Conservation (phyloP, 805 yeast genomes). For the Sugiyamaella smithiae region DNA sequence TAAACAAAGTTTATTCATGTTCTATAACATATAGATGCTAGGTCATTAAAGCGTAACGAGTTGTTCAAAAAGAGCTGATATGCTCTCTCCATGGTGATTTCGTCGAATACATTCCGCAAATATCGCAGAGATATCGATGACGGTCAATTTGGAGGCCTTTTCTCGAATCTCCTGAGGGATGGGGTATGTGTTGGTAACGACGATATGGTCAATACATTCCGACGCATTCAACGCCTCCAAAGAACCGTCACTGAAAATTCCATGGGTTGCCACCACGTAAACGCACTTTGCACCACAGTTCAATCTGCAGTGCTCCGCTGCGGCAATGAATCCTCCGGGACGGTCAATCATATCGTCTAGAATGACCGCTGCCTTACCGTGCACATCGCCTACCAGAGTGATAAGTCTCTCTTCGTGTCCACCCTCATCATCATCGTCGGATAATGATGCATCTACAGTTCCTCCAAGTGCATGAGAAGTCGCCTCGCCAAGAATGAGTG, state of each 20-base stretch:
- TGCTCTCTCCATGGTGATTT: conserved; percentile 97
- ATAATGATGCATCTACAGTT: conserved; percentile 65
- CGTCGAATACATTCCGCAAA: conserved; percentile 98
- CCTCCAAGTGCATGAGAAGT: conserved; percentile 68
- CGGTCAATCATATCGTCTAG: conserved; percentile 97
- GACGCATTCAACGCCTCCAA: conserved; percentile 74
- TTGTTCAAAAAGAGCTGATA: conserved; percentile 88
- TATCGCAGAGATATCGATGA: conserved; percentile 90
- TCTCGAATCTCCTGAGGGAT: conserved; percentile 60
- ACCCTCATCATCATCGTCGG: conserved; percentile 83
- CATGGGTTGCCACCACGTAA: conserved; percentile 92
- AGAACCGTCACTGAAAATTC: conserved; percentile 85
- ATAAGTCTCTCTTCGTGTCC: conserved; percentile 83
- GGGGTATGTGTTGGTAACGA: conserved; percentile 96
- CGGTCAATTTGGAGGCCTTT: conserved; percentile 65
- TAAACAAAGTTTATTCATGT: neutral
- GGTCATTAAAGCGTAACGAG: conserved; percentile 47
- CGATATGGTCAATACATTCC: conserved; percentile 82
- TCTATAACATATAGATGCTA: conserved; percentile 4
- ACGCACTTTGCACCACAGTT: conserved; percentile 96
- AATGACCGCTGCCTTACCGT: conserved; percentile 86
- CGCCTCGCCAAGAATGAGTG: conserved; percentile 21
- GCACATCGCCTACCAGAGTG: conserved; percentile 94
- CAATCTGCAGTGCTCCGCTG: conserved; percentile 94
- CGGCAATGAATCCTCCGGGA: conserved; percentile 90